Percentiles rank a stretch among this genome's conserved stretches.
phyloP scores from a whole-genome alignment of 345 rosid species.

The Barbarea vulgaris region DNA sequence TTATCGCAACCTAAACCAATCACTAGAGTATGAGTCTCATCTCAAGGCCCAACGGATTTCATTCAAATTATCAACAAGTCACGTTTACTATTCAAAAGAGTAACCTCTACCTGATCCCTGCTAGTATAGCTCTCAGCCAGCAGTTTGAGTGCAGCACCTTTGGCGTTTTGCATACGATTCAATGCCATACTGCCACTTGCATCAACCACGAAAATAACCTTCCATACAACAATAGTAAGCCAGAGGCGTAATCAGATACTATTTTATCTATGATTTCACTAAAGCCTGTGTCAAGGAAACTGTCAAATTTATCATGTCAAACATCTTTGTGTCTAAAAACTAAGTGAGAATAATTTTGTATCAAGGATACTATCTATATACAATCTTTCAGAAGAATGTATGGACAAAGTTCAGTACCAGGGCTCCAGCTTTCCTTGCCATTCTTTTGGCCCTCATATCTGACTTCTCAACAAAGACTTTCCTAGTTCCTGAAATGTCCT shows the following conservation, averaged over 20 bases:
- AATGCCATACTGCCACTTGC: slow-evolving; percentile 99
- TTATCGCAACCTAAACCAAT: slow-evolving; percentile 72
- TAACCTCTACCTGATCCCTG: slow-evolving; percentile 84
- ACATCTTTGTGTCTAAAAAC: slow-evolving; percentile 2
- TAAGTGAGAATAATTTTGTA: not conserved
- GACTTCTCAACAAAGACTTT: slow-evolving; percentile 92
- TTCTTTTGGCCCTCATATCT: slow-evolving; percentile 98
- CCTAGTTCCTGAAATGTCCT: slow-evolving; percentile 64
- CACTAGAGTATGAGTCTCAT: slow-evolving; percentile 23
- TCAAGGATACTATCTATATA: not conserved
- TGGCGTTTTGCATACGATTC: slow-evolving; percentile 97
- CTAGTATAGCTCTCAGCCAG: slow-evolving; percentile 98
- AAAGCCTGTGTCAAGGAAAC: not conserved
- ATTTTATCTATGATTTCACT: not conserved
- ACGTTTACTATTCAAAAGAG: not conserved
- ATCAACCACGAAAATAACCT: slow-evolving; percentile 95
- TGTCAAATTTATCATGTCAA: not conserved
- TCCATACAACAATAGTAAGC: slow-evolving; percentile 40
- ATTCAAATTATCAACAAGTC: not conserved
- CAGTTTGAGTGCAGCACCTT: slow-evolving; percentile 94
- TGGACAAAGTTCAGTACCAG: slow-evolving; percentile 57
- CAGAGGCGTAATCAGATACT: slow-evolving; percentile 4
- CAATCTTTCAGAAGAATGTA: not conserved
- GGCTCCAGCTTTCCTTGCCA: slow-evolving; percentile 99
- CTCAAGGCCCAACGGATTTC: not conserved